Percentiles rank a stretch among this genome's conserved stretches.
These are phyloP conservation scores for Pseudocercospora fuligena DNA, from an alignment of 2,329 filamentous ascomycete species.

Conservation along the genomic window DNA sequence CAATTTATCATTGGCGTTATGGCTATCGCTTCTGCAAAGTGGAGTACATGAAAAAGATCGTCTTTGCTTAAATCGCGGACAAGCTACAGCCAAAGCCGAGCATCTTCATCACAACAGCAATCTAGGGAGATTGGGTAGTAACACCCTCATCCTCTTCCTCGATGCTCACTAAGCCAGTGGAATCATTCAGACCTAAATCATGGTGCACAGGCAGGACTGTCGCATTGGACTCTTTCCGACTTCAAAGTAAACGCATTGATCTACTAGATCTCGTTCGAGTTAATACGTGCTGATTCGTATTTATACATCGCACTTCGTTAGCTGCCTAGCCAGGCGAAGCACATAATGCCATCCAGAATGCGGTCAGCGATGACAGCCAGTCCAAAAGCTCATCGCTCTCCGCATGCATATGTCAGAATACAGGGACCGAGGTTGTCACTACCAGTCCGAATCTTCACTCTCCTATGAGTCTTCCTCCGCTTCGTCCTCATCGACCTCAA, in stretches of 20 bases:
- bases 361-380: background rate
- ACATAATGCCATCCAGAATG: background rate
- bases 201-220: too few species aligned
- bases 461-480: conserved; percentile 39
- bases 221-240: too few species aligned
- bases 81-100: background rate
- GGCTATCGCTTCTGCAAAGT: too few species aligned
- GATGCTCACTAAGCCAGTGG: too few species aligned
- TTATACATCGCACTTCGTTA: conserved; percentile 7
- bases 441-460: background rate
- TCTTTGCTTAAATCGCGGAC: background rate
- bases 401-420: background rate
- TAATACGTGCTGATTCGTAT: background rate
- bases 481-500: conserved; percentile 76
- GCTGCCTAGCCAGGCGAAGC: background rate
- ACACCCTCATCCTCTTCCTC: too few species aligned
- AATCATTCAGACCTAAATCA: too few species aligned
- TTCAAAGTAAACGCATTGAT: background rate
- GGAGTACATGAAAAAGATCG: background rate
- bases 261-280: background rate
- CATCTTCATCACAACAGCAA: background rate
- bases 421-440: background rate
- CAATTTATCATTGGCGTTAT: too few species aligned
- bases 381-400: background rate
- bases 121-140: background rate